These are phyloP conservation scores for Lantana camara DNA, from an alignment of 257 asterid genomes.

Conservation along the genomic window DNA sequence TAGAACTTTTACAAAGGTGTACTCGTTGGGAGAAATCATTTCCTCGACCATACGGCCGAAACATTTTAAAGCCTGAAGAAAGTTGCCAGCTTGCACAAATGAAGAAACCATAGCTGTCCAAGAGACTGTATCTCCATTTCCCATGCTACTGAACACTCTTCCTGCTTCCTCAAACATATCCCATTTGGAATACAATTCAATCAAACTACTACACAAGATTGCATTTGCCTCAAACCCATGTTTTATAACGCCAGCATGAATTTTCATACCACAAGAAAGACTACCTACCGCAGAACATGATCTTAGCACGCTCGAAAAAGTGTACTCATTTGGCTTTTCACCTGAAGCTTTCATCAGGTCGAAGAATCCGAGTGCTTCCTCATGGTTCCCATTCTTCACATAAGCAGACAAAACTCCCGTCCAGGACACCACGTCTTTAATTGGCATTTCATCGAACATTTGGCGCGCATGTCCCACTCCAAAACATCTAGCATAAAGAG, in stretches of 20 bases:
- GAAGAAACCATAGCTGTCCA: conserved; percentile 46
- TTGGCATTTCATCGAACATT: conserved; percentile 43
- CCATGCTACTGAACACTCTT: conserved; percentile 29
- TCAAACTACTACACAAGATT: conserved; percentile 35
- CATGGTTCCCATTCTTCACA: conserved; percentile 30
- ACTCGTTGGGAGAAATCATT: conserved; percentile 31
- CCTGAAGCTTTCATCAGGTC: conserved; percentile 32
- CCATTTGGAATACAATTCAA: conserved; percentile 35
- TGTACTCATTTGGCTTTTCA: conserved; percentile 35
- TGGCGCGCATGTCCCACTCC: conserved; percentile 32
- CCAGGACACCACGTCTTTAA: conserved; percentile 42
- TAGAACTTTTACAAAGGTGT: conserved; percentile 35
- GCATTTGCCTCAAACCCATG: conserved; percentile 34
- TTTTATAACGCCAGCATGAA: conserved; percentile 34
- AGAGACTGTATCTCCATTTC: conserved; percentile 31
- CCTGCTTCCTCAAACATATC: conserved; percentile 24
- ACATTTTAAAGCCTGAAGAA: conserved; percentile 25
- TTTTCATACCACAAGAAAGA: conserved; percentile 14
- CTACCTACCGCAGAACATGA: conserved; percentile 31
- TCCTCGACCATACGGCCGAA: conserved; percentile 32
- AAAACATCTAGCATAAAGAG: conserved; percentile 29
- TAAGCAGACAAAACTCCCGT: conserved; percentile 38
- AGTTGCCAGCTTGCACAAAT: conserved; percentile 28
- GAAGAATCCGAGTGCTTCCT: conserved; percentile 34
- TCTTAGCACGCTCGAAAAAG: conserved; percentile 34